Evolutionary conservation across 148 eudicot genomes (phyloP).

Genomic region (Rhododendron molle): DNA sequence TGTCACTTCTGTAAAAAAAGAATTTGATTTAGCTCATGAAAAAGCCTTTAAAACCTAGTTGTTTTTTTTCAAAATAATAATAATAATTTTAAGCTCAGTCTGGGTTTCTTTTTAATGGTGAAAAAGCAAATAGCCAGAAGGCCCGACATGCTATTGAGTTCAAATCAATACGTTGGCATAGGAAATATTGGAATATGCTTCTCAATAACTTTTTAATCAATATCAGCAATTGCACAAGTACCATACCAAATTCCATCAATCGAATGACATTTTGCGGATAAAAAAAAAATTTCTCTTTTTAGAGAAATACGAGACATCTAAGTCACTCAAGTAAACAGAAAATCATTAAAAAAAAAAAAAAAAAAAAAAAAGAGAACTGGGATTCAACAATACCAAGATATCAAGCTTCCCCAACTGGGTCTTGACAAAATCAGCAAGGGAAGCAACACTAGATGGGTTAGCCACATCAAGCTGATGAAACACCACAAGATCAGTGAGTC

Average conservation of each 20-base stretch:
- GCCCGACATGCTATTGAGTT: no score
- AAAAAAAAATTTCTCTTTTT: background rate
- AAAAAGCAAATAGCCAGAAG: background rate
- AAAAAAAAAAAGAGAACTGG: background rate
- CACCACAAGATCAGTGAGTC: conserved; percentile 11
- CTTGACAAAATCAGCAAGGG: conserved; percentile 24
- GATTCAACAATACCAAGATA: conserved; percentile 4
- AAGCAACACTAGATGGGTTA: conserved; percentile 18
- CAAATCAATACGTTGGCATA: no score
- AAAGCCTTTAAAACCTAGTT: background rate
- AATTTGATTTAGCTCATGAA: background rate
- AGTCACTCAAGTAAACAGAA: background rate
- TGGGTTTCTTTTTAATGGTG: background rate
- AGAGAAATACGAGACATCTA: no score
- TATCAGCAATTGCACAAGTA: no score
- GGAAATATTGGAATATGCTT: no score
- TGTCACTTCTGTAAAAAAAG: background rate
- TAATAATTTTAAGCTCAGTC: background rate
- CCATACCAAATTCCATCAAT: no score
- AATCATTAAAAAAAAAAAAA: background rate
- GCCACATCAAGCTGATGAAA: conserved; percentile 29
- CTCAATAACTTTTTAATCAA: no score
- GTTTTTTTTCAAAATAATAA: background rate
- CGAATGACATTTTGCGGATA: no score
- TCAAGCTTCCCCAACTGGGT: conserved; percentile 9